Evolutionary conservation across 2,329 filamentous ascomycete species (phyloP), one percentile per base, ranked within the genome.

Genomic region (Alternaria sp.): DNA sequence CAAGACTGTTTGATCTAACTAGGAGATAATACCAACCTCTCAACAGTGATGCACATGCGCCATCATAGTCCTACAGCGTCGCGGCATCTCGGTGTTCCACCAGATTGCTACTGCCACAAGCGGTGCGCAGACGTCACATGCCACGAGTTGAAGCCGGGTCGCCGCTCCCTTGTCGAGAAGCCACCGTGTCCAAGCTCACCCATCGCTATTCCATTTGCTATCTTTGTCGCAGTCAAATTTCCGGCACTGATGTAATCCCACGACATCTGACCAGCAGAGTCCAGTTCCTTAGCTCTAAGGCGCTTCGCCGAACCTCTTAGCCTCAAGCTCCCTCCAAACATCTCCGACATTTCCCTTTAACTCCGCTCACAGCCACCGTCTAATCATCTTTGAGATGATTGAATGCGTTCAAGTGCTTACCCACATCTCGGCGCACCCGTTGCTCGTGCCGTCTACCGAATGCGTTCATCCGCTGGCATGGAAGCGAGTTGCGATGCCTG

Each of bases 201-300:
- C 49, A 59, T 50, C 52, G 44, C 54, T 61, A 59, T 43, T 54
- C 58, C 57, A 53, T 49, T 54, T 54, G 63, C 71, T 63, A 67
- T 70, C 65, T 70, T 64, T 49, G 60, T 65, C 60, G 41, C 60
- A 53, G 20, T 44, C 45, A 40, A 40, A 51, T 49, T 53, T 53
- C 63, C 64, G 63, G 53, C 34, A 44, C 62, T 73, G 65, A 68
- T 70, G 68, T 70, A 65, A 62, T 61, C 59, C 56, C 57, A 59
- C 60, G 61, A 67, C 75, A 77, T 70, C 72, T 78, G 74, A 76
- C 74, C 68, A 45, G 66, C 65, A 68, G 56, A 68, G 46, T 59
- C 64, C 67, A 58, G 60, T 67, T 64, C 67, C 68, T 74, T 63
- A 70, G 50, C 54, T 38, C 55, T 61, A 50, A 63, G 66, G 71